These are phyloP conservation scores for Hortiboletus flavorubellus DNA, from an alignment of 768 basidiomycete species.

Conservation along the genomic window DNA sequence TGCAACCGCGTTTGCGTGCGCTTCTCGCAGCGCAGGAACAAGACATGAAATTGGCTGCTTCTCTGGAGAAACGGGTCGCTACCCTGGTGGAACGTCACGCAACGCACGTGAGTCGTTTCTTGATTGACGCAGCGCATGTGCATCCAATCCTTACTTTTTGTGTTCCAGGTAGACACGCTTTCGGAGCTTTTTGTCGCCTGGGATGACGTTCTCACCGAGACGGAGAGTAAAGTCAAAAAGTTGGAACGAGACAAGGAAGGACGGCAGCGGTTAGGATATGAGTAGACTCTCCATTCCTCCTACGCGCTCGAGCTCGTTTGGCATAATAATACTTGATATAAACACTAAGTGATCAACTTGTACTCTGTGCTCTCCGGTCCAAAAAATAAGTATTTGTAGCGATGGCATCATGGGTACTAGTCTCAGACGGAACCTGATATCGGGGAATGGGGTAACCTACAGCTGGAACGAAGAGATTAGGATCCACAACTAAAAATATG, in stretches of 20 bases:
- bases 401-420: slow-evolving; percentile 9
- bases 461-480: slow-evolving; percentile 15
- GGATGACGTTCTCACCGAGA: slow-evolving; percentile 72
- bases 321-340: slow-evolving; percentile 15
- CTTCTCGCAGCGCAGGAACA: slow-evolving; percentile 58
- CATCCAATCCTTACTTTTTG: not conserved
- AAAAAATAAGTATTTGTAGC: slow-evolving; percentile 8
- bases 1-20: slow-evolving; percentile 65
- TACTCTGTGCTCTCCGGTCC: slow-evolving; percentile 11
- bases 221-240: slow-evolving; percentile 54
- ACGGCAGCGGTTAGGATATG: slow-evolving; percentile 58
- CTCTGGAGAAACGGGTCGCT: slow-evolving; percentile 65
- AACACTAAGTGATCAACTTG: slow-evolving; percentile 18
- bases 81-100: slow-evolving; percentile 65
- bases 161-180: slow-evolving; percentile 64
- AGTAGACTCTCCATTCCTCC: slow-evolving; percentile 19
- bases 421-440: slow-evolving; percentile 12
- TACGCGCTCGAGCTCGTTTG: not conserved
- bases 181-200: slow-evolving; percentile 84
- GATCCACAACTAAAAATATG: slow-evolving; percentile 5
- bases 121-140: not conserved
- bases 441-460: slow-evolving; percentile 18
- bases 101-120: slow-evolving; percentile 50
- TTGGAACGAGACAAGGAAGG: slow-evolving; percentile 63
- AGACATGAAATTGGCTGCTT: slow-evolving; percentile 51